Evolutionary conservation across 306 rosid species (phyloP).

Genomic region (Senna tora): DNA sequence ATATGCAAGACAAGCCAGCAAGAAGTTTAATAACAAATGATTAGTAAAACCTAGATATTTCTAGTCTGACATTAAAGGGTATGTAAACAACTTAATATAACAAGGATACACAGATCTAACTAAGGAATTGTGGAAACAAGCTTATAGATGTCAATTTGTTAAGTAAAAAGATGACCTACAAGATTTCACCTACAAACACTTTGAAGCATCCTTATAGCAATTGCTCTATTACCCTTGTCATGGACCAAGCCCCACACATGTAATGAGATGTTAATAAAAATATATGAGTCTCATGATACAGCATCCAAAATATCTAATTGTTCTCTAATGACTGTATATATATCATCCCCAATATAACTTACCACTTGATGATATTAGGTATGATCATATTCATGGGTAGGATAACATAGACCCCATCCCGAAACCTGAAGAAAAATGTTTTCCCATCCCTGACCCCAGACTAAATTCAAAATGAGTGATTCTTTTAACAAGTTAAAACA

Average conservation of each 20-base stretch:
- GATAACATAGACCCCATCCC: no score
- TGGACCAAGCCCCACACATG: not conserved
- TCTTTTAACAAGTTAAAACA: no score
- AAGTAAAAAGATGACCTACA: not conserved
- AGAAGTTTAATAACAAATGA: slow-evolving; percentile 1
- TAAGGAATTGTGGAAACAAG: not conserved
- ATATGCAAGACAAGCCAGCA: not conserved
- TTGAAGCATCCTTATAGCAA: not conserved
- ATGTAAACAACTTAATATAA: not conserved
- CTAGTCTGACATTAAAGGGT: not conserved
- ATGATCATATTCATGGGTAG: no score
- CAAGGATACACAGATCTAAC: not conserved
- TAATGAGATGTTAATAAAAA: slow-evolving; percentile 2
- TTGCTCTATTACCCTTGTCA: slow-evolving; percentile 9
- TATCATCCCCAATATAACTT: slow-evolving; percentile 9
- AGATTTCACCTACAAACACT: not conserved
- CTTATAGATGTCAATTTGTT: not conserved
- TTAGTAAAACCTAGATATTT: slow-evolving; percentile 5
- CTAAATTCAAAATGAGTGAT: no score
- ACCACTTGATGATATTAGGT: not conserved
- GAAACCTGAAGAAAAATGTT: no score
- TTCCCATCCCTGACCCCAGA: no score
- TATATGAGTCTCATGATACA: not conserved
- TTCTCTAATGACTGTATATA: not conserved
- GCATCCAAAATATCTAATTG: not conserved